A percentile compares a stretch with the other conserved stretches of the same genome.
phyloP scores from a whole-genome alignment of 768 basidiomycete genomes.

The Saitozyma podzolica region DNA sequence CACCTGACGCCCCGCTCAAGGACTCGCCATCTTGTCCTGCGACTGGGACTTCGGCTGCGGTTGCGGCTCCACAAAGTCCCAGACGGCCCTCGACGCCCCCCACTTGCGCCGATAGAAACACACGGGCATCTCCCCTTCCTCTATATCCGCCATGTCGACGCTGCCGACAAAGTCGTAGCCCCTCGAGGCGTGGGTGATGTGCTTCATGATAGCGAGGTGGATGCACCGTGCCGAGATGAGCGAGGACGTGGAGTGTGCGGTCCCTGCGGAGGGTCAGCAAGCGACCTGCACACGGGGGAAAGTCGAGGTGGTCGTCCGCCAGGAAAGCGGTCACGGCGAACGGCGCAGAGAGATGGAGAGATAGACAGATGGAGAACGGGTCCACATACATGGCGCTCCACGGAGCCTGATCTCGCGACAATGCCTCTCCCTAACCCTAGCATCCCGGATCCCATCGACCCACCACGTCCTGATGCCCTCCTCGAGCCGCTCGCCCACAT shows the following conservation, averaged over 20 bases:
- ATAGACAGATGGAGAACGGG: background rate
- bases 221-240: slow-evolving; percentile 43
- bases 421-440: slow-evolving; percentile 39
- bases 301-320: too few relatives aligned
- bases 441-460: slow-evolving; percentile 39
- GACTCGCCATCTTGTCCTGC: too few relatives aligned
- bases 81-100: too few relatives aligned
- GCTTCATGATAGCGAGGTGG: slow-evolving; percentile 42
- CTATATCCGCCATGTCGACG: slow-evolving; percentile 43
- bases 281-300: background rate
- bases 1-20: too few relatives aligned
- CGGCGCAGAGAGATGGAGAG: too few relatives aligned
- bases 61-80: too few relatives aligned
- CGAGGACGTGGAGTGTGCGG: slow-evolving; percentile 32
- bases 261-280: slow-evolving; percentile 28
- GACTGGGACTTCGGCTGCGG: too few relatives aligned
- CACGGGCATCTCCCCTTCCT: slow-evolving; percentile 42
- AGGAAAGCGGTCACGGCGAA: background rate
- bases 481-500: slow-evolving; percentile 40
- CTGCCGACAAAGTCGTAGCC: slow-evolving; percentile 44
- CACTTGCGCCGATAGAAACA: slow-evolving; percentile 29
- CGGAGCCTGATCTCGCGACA: slow-evolving; percentile 42
- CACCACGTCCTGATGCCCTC: slow-evolving; percentile 38
- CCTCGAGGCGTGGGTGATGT: slow-evolving; percentile 26
- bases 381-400: slow-evolving; percentile 37